Percentiles rank a stretch among this genome's conserved stretches.
phyloP scores from a whole-genome alignment of 345 rosid genomes.

The Moricandia arvensis region DNA sequence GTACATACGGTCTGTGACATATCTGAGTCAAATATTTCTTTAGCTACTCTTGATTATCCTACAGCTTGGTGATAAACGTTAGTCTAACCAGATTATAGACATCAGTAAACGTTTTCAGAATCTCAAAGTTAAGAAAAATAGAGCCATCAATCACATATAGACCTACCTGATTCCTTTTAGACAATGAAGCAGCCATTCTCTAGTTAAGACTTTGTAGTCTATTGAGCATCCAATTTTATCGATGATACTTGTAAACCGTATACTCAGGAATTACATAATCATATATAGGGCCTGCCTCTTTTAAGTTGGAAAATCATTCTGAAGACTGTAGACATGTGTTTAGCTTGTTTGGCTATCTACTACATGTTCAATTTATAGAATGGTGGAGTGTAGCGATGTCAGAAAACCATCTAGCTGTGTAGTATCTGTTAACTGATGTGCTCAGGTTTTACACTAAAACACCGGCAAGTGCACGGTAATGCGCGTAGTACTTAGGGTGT shows the following conservation, averaged over 20 bases:
- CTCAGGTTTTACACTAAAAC: too few relatives aligned
- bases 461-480: too few relatives aligned
- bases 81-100: not conserved
- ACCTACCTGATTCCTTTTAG: not conserved
- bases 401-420: constrained; percentile 31
- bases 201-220: not conserved
- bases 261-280: not conserved
- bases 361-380: constrained; percentile 32
- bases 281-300: not conserved
- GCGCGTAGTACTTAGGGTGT: too few relatives aligned
- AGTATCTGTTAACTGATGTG: constrained; percentile 56
- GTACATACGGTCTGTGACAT: not conserved
- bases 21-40: not conserved
- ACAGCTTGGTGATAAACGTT: not conserved
- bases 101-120: not conserved
- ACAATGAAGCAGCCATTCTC: not conserved
- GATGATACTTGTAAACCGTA: not conserved
- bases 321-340: not conserved
- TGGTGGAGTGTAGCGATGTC: constrained; percentile 62
- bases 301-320: constrained; percentile 6
- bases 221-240: not conserved
- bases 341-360: constrained; percentile 4
- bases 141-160: not conserved
- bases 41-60: not conserved
- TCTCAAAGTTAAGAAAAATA: not conserved